Conservation (phyloP, 768 basidiomycete genomes). For the Krasilnikovozyma curviuscula region DNA sequence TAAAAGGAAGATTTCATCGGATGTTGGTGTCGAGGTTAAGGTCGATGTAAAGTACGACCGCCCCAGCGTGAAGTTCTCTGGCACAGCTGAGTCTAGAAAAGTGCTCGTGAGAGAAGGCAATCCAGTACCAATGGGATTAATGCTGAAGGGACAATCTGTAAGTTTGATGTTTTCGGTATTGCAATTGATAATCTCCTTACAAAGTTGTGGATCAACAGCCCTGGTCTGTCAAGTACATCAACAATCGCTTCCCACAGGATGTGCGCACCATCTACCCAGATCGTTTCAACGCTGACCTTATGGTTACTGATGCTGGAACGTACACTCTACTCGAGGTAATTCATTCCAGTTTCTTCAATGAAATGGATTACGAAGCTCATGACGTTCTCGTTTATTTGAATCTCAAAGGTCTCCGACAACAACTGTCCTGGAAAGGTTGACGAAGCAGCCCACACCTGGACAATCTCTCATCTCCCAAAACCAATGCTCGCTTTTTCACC, state of each 20-base stretch:
- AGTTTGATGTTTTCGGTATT: conserved; percentile 17
- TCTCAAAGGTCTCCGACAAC: conserved; percentile 52
- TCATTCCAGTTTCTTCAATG: conserved; percentile 12
- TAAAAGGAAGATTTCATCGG: conserved; percentile 18
- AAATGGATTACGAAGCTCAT: neutral
- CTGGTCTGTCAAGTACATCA: conserved; percentile 55
- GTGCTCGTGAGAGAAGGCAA: conserved; percentile 40
- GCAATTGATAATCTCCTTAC: neutral
- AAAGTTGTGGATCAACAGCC: conserved; percentile 36
- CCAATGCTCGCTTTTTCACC: conserved; percentile 51
- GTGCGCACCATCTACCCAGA: conserved; percentile 32
- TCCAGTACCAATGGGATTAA: conserved; percentile 54
- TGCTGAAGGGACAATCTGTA: conserved; percentile 80
- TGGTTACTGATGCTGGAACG: conserved; percentile 50
- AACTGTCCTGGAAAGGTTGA: conserved; percentile 64
- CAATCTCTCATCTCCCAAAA: conserved; percentile 58
- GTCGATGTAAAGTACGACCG: conserved; percentile 36
- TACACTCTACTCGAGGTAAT: conserved; percentile 55
- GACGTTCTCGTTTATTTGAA: neutral
- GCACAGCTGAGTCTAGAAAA: neutral
- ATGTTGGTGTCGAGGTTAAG: conserved; percentile 58
- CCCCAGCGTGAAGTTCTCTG: neutral
- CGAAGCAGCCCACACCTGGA: conserved; percentile 41
- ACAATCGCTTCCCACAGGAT: conserved; percentile 34
- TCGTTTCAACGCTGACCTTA: conserved; percentile 51